These are phyloP conservation scores for Boletus speciosus DNA, from an alignment of 768 basidiomycete genomes.

Conservation along the genomic window DNA sequence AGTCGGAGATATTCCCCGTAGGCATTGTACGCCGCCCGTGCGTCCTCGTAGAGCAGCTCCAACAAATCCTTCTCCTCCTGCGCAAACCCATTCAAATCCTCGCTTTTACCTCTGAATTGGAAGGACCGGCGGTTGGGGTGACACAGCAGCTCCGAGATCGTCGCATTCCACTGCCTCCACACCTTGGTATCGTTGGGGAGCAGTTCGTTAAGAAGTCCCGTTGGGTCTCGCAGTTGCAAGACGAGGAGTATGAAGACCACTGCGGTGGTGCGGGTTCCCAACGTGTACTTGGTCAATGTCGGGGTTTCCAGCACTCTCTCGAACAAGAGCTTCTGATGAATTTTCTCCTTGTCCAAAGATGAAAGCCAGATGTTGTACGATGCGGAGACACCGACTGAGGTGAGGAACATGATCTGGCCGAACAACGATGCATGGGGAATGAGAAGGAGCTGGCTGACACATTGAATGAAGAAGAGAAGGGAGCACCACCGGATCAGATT, in stretches of 20 bases:
- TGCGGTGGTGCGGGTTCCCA: slow-evolving; percentile 16
- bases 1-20: no score
- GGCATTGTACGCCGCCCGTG: slow-evolving; percentile 9
- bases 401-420: slow-evolving; percentile 31
- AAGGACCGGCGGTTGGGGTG: neutral
- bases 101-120: neutral
- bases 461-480: slow-evolving; percentile 20
- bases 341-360: slow-evolving; percentile 28
- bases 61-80: slow-evolving; percentile 10
- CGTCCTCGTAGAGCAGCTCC: slow-evolving; percentile 8
- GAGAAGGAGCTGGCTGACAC: slow-evolving; percentile 28
- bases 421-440: slow-evolving; percentile 29
- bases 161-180: slow-evolving; percentile 19
- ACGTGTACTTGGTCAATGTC: slow-evolving; percentile 10
- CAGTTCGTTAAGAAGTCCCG: slow-evolving; percentile 11
- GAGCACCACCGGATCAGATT: slow-evolving; percentile 22
- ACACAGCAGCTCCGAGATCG: slow-evolving; percentile 1
- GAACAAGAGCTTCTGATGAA: slow-evolving; percentile 16
- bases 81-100: neutral
- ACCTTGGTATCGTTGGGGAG: slow-evolving; percentile 22
- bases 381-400: slow-evolving; percentile 26
- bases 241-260: slow-evolving; percentile 17
- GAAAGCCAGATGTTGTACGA: slow-evolving; percentile 23
- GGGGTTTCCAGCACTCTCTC: slow-evolving; percentile 9
- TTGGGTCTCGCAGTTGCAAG: slow-evolving; percentile 1